Percentiles rank a stretch among this genome's conserved stretches.
Evolutionary conservation across 768 basidiomycete genomes (phyloP).

Genomic region (Calocybe indica): DNA sequence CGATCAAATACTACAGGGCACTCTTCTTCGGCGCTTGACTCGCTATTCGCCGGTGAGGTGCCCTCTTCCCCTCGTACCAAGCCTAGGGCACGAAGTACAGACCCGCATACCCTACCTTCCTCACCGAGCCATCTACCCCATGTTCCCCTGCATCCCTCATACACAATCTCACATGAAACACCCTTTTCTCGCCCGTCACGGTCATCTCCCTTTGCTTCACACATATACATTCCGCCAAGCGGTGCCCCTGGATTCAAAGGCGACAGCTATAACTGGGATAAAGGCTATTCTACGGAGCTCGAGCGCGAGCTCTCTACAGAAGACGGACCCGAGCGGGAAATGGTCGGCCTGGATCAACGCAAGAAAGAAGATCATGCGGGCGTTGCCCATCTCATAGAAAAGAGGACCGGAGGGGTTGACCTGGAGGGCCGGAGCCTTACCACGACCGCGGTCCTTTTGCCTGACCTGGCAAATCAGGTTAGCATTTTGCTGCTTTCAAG

Average conservation of each 20-base stretch:
- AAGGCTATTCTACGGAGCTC: conserved; percentile 48
- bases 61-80: neutral
- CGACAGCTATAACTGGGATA: conserved; percentile 63
- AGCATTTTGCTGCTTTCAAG: conserved; percentile 13
- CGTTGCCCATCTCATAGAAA: conserved; percentile 42
- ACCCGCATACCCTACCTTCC: conserved; percentile 3
- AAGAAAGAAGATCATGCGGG: conserved; percentile 7
- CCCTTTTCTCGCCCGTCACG: conserved; percentile 39
- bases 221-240: conserved; percentile 29
- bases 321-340: conserved; percentile 9
- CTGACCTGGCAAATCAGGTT: conserved; percentile 56
- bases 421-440: conserved; percentile 50
- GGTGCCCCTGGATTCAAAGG: conserved; percentile 81
- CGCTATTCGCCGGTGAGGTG: conserved; percentile 1
- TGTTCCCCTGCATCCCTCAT: conserved; percentile 7
- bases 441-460: conserved; percentile 47
- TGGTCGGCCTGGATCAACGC: conserved; percentile 9
- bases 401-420: conserved; percentile 42
- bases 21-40: neutral
- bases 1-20: conserved; percentile 1
- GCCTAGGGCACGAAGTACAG: conserved; percentile 5
- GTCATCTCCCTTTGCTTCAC: conserved; percentile 36
- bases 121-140: conserved; percentile 3
- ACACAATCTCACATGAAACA: conserved; percentile 33
- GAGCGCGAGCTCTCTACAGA: conserved; percentile 27